Evolutionary conservation across 129 eudicot species (phyloP), one percentile per base, ranked within the genome.

Genomic region (Ambrosia trifida): DNA sequence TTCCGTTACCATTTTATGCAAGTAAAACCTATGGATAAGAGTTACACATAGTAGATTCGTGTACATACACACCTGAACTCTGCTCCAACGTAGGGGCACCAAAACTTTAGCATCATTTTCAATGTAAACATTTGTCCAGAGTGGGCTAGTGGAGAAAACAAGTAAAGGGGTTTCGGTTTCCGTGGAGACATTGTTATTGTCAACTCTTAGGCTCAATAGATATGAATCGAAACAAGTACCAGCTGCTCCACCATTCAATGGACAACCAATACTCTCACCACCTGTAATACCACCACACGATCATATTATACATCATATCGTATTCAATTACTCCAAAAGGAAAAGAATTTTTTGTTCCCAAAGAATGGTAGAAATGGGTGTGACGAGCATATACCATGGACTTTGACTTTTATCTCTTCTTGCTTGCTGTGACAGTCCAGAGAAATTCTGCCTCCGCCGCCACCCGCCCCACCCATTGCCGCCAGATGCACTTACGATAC

Each of bases 401-500:
- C 94, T 66, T 84, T 74, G 68, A 92, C 88, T 83, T 81, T 81
- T 36, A 92, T 87, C 14, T 89, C 95, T 81, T 87, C 97, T 89
- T 92, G 98, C 69, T 83, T 86, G 95, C 98, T 92, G 84, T 89
- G 85, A 75, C 98, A 87, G 53, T 89, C 80, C 11, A 92, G 72
- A 47, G 98, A 86, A 76, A 92, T 74, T 80, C 98, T 85, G 59
- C 98, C 98, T 43, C 98, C 98, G 11, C 98, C 98, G 51, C 98
- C 98, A 72, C 98, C 98, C 98, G 72, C 91, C 96, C 95, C 95
- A 81, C 77, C 98, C 98, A 78, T 71, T 83, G 35, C 98, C 98
- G 13, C 98, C 98, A 32, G 98, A 91, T 76, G 98, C 98, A 83
- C 91, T 92, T 73, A 92, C 84, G 30, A 78, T 72, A 64, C 98